These are phyloP conservation scores for Pythium monospermum DNA, from an alignment of 352 stramenopile genomes.

Conservation along the genomic window DNA sequence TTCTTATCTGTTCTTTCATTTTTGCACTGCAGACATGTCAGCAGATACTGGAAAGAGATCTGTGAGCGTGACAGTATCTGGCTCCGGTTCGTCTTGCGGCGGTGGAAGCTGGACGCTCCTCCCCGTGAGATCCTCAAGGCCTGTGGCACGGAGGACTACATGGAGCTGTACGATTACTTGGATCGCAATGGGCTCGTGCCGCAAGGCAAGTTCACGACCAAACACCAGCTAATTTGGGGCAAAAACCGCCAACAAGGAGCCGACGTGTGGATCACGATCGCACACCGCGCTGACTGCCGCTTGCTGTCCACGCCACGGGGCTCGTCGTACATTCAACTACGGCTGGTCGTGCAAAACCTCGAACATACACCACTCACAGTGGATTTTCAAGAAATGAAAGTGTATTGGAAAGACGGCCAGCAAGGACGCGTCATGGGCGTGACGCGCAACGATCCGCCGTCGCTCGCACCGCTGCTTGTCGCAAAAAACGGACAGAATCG, in stretches of 20 bases:
- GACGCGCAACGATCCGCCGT: conserved; percentile 8
- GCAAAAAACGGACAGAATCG: conserved; percentile 50
- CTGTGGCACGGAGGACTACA: conserved; percentile 42
- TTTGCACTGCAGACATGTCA: conserved; percentile 39
- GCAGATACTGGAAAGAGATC: conserved; percentile 41
- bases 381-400: conserved; percentile 53
- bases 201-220: conserved; percentile 58
- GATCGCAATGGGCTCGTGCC: conserved; percentile 50
- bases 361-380: conserved; percentile 45
- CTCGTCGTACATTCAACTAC: conserved; percentile 53
- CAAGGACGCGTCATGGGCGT: conserved; percentile 41
- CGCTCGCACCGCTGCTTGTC: conserved; percentile 41
- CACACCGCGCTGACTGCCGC: conserved; percentile 63
- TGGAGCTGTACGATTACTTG: conserved; percentile 59
- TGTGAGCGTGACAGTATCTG: conserved; percentile 50
- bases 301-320: conserved; percentile 25
- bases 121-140: conserved; percentile 40
- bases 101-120: conserved; percentile 44
- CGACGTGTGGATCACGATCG: conserved; percentile 70
- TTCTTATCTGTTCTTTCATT: not conserved
- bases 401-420: conserved; percentile 67
- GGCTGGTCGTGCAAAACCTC: conserved; percentile 66
- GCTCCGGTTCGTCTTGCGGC: conserved; percentile 36
- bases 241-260: conserved; percentile 55
- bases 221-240: conserved; percentile 68